phyloP scores from a whole-genome alignment of 768 basidiomycete species.

The Termitomyces sp. region DNA sequence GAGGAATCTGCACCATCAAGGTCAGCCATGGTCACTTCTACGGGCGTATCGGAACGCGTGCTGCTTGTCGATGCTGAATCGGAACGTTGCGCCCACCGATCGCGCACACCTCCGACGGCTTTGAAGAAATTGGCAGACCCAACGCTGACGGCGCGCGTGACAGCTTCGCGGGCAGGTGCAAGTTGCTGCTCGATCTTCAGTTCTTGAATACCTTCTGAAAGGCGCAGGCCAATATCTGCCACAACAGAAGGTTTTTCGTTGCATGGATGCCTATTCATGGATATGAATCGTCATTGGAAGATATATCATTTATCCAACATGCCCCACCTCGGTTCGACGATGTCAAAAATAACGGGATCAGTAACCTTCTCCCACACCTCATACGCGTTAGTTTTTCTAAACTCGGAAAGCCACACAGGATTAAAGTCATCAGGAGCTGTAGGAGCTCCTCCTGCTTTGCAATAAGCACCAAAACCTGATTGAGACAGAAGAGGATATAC shows the following conservation, averaged over 20 bases:
- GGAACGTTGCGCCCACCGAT: slow-evolving; percentile 53
- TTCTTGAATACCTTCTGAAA: slow-evolving; percentile 93
- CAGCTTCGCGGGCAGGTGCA: slow-evolving; percentile 89
- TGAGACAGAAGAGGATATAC: slow-evolving; percentile 25
- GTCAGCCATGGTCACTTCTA: slow-evolving; percentile 39
- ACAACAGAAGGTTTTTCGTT: slow-evolving; percentile 88
- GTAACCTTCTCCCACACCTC: slow-evolving; percentile 89
- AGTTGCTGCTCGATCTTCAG: slow-evolving; percentile 90
- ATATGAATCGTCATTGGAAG: not conserved
- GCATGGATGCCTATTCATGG: slow-evolving; percentile 76
- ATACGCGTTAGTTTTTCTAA: slow-evolving; percentile 84
- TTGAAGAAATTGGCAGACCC: slow-evolving; percentile 84
- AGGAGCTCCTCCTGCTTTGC: slow-evolving; percentile 47
- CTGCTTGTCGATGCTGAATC: slow-evolving; percentile 24
- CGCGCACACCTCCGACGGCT: slow-evolving; percentile 86
- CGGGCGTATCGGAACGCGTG: slow-evolving; percentile 35
- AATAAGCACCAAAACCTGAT: not conserved
- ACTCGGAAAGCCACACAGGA: slow-evolving; percentile 83
- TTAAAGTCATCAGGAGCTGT: slow-evolving; percentile 80
- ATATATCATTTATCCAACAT: not conserved
- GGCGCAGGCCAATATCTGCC: slow-evolving; percentile 86
- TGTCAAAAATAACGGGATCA: slow-evolving; percentile 92
- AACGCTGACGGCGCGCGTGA: slow-evolving; percentile 68
- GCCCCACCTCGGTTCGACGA: slow-evolving; percentile 84
- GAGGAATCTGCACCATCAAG: slow-evolving; percentile 23